Evolutionary conservation across 768 basidiomycete species (phyloP).

Genomic region (Tricholoma matsutake): DNA sequence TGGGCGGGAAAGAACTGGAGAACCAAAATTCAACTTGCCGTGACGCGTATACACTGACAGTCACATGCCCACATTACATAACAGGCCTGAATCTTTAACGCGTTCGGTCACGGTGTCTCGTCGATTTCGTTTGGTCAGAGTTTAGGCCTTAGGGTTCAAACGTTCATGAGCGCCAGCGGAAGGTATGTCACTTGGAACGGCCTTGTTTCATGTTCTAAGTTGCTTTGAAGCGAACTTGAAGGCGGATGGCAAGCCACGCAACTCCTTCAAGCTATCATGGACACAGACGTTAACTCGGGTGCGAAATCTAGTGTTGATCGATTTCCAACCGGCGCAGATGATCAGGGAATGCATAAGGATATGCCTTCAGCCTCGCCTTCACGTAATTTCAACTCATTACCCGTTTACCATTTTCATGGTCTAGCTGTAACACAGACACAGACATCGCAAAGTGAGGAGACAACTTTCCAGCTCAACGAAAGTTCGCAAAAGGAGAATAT

Average conservation of each 20-base stretch:
- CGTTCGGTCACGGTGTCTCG: constrained; percentile 6
- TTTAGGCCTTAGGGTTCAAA: too few species aligned
- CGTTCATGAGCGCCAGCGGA: constrained; percentile 34
- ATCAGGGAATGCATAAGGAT: constrained; percentile 29
- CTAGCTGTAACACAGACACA: constrained; percentile 55
- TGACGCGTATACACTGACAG: background rate
- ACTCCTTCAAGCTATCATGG: constrained; percentile 45
- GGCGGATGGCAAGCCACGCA: constrained; percentile 55
- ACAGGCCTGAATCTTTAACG: background rate
- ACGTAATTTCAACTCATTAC: constrained; percentile 30
- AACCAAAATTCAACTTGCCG: background rate
- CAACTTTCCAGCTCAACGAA: constrained; percentile 31
- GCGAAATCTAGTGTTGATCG: constrained; percentile 16
- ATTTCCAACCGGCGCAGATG: constrained; percentile 15
- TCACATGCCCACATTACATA: background rate
- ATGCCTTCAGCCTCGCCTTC: constrained; percentile 39
- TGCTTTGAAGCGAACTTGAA: constrained; percentile 34
- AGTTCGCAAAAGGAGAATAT: constrained; percentile 58
- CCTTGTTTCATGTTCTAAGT: constrained; percentile 4
- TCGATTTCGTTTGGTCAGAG: background rate
- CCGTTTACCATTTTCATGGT: constrained; percentile 57
- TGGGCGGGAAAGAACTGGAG: background rate
- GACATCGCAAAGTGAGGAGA: constrained; percentile 33
- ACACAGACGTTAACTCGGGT: constrained; percentile 17
- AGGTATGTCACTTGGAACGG: constrained; percentile 32